Evolutionary conservation across 352 stramenopile species (phyloP).

Genomic region (Phytopythium kandeliae): DNA sequence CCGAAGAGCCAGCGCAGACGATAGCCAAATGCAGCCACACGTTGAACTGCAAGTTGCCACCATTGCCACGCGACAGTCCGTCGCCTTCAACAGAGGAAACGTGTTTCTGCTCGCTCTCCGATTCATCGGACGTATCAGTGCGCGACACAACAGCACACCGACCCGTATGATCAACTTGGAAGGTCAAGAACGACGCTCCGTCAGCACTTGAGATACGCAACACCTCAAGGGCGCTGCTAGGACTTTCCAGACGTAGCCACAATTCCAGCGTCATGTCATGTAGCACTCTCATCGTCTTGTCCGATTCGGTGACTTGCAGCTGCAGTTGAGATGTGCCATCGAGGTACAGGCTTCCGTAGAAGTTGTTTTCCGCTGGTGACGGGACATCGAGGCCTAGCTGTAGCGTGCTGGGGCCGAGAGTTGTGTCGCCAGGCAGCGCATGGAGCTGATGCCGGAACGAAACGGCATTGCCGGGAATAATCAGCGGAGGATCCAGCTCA

Average conservation of each 20-base stretch:
- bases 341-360: conserved; percentile 29
- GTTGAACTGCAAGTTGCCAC: conserved; percentile 2
- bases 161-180: conserved; percentile 13
- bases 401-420: neutral
- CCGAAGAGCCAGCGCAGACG: conserved; percentile 31
- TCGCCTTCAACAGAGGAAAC: neutral
- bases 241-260: conserved; percentile 29
- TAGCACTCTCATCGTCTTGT: conserved; percentile 10
- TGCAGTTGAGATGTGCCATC: conserved; percentile 7
- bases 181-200: conserved; percentile 4
- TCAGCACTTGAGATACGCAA: conserved; percentile 14
- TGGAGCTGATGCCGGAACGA: conserved; percentile 21
- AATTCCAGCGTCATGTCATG: conserved; percentile 51
- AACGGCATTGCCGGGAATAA: conserved; percentile 38
- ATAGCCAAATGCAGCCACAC: conserved; percentile 54
- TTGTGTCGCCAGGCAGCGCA: neutral
- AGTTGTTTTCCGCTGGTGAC: conserved; percentile 15
- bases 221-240: conserved; percentile 10
- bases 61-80: neutral
- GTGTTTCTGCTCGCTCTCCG: neutral
- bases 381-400: conserved; percentile 12
- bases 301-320: conserved; percentile 16
- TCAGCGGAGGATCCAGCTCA: conserved; percentile 22
- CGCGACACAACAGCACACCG: conserved; percentile 8
- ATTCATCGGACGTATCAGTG: neutral